phyloP scores from a whole-genome alignment of 1,284 basidiomycete species.

The Anthracocystis walkeri region DNA sequence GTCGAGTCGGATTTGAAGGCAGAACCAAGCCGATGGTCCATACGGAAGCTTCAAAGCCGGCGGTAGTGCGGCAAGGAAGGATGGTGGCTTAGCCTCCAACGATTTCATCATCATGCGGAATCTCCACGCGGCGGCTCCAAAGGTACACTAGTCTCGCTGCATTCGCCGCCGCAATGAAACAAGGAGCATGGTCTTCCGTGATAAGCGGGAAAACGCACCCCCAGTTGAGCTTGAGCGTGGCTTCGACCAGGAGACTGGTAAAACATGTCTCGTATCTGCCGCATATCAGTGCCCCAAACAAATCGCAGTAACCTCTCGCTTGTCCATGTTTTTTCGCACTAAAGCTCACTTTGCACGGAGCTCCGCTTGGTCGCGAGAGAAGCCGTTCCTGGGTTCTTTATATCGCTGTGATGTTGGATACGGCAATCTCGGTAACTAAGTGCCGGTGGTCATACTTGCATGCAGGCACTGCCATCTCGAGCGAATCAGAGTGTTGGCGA shows the following conservation, averaged over 20 bases:
- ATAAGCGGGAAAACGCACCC: background rate
- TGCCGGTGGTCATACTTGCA: background rate
- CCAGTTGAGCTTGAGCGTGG: background rate
- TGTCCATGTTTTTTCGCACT: background rate
- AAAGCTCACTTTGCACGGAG: background rate
- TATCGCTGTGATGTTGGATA: background rate
- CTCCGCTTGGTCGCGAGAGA: background rate
- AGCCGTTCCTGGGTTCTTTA: background rate
- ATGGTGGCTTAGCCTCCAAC: too few species aligned
- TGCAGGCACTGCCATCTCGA: constrained; percentile 3
- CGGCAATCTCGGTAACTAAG: background rate
- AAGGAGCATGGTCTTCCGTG: constrained; percentile 2
- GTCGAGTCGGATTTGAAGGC: constrained; percentile 22
- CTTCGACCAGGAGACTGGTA: background rate
- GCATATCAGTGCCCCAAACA: background rate
- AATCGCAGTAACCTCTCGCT: background rate
- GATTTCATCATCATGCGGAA: background rate
- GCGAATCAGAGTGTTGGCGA: constrained; percentile 1
- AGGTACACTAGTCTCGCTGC: too few species aligned
- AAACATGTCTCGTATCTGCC: background rate
- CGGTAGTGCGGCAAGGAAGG: background rate
- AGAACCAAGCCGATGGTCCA: background rate
- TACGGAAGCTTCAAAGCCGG: background rate
- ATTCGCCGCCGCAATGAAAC: too few species aligned
- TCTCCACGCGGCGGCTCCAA: background rate